Conservation (phyloP, 2,329 filamentous ascomycete species). For the Biscogniauxia sp. region DNA sequence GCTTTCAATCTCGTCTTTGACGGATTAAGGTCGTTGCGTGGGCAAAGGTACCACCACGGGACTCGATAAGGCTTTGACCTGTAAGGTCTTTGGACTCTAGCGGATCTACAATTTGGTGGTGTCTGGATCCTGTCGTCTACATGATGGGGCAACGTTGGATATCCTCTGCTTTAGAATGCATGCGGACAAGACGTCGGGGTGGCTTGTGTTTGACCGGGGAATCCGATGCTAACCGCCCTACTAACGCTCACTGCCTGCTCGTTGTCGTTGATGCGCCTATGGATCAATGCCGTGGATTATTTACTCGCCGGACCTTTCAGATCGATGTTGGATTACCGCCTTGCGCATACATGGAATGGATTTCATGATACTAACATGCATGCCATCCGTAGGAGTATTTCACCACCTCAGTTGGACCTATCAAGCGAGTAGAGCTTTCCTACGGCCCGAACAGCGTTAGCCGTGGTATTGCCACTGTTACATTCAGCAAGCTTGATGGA, state of each 20-base stretch:
- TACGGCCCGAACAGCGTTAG: slow-evolving; percentile 92
- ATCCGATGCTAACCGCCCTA: slow-evolving; percentile 24
- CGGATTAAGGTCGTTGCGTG: background rate
- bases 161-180: background rate
- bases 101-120: background rate
- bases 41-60: background rate
- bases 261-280: slow-evolving; percentile 47
- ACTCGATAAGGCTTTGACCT: background rate
- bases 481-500: slow-evolving; percentile 76
- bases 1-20: background rate
- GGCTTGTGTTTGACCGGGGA: slow-evolving; percentile 1
- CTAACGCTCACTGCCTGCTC: slow-evolving; percentile 59
- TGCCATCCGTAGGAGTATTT: slow-evolving; percentile 89
- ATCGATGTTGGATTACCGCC: slow-evolving; percentile 28
- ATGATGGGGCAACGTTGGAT: background rate
- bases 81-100: background rate
- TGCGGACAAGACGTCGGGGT: background rate
- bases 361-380: slow-evolving; percentile 64
- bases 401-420: slow-evolving; percentile 76
- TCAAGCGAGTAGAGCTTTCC: slow-evolving; percentile 87
- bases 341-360: slow-evolving; percentile 33
- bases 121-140: background rate
- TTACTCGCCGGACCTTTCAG: slow-evolving; percentile 21
- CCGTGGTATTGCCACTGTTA: slow-evolving; percentile 87
- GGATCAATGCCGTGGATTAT: slow-evolving; percentile 22